These are phyloP conservation scores for Sporothrix phasma DNA, from an alignment of 2,329 filamentous ascomycete genomes.

Conservation along the genomic window DNA sequence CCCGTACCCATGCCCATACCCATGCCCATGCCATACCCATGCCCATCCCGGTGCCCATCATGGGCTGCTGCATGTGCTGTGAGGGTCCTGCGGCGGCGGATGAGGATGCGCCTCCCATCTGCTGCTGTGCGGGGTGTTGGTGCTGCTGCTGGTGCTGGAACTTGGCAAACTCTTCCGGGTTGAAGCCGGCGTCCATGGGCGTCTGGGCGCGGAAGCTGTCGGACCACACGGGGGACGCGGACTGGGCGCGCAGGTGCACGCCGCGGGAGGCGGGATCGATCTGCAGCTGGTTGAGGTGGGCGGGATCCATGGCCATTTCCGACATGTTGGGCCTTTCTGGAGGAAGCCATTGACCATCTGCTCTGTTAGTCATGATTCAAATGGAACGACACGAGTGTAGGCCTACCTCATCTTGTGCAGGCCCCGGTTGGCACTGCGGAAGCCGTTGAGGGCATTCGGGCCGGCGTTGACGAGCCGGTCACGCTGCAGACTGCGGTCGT, in stretches of 20 bases:
- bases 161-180: constrained; percentile 72
- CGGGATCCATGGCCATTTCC: constrained; percentile 42
- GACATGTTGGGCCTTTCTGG: constrained; percentile 58
- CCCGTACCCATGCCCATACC: constrained; percentile 21
- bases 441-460: constrained; percentile 62
- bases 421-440: constrained; percentile 61
- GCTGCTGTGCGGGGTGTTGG: constrained; percentile 11
- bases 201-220: constrained; percentile 48
- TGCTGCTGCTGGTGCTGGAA: constrained; percentile 66
- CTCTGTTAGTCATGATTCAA: no score
- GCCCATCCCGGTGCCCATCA: constrained; percentile 37
- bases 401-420: constrained; percentile 62
- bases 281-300: constrained; percentile 32
- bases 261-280: constrained; percentile 37
- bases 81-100: constrained; percentile 47
- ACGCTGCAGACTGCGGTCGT: constrained; percentile 89
- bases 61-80: constrained; percentile 42
- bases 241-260: constrained; percentile 42
- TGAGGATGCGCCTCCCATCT: constrained; percentile 31
- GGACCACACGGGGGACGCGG: constrained; percentile 45
- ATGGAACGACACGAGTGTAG: not conserved
- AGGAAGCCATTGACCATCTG: constrained; percentile 93
- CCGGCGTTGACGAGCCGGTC: constrained; percentile 74
- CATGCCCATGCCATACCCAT: constrained; percentile 29
- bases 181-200: constrained; percentile 63